Evolutionary conservation across 2,329 filamentous ascomycete genomes (phyloP).

Genomic region (Exophiala sp.): DNA sequence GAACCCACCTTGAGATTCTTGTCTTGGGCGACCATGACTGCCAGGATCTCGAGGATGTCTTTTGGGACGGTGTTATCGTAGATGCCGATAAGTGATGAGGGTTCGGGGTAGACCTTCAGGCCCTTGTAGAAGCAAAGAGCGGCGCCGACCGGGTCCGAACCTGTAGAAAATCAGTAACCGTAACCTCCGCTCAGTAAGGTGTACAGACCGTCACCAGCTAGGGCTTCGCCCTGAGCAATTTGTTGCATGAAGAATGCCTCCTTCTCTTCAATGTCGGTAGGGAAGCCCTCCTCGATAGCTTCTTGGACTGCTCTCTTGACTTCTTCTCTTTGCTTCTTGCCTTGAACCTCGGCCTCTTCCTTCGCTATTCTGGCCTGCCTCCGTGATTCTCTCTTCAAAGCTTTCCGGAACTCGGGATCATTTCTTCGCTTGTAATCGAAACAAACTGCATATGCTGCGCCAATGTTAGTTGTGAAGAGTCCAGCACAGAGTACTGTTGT

Average conservation of each 20-base stretch:
- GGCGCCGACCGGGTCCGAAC: slow-evolving; percentile 63
- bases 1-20: slow-evolving; percentile 62
- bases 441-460: slow-evolving; percentile 60
- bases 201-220: slow-evolving; percentile 73
- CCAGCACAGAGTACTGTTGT: background rate
- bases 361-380: slow-evolving; percentile 46
- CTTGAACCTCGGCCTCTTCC: slow-evolving; percentile 47
- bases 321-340: slow-evolving; percentile 53
- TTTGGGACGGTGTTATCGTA: slow-evolving; percentile 99
- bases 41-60: slow-evolving; percentile 92
- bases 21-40: slow-evolving; percentile 97
- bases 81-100: slow-evolving; percentile 86
- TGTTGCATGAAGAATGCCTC: slow-evolving; percentile 97
- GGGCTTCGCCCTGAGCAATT: slow-evolving; percentile 79
- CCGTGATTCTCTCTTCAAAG: slow-evolving; percentile 51
- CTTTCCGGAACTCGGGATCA: slow-evolving; percentile 61
- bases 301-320: slow-evolving; percentile 74
- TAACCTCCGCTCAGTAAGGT: background rate
- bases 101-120: slow-evolving; percentile 95
- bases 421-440: slow-evolving; percentile 64
- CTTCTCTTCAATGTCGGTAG: slow-evolving; percentile 82
- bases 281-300: slow-evolving; percentile 89
- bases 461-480: slow-evolving; percentile 15
- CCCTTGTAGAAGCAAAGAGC: slow-evolving; percentile 97
- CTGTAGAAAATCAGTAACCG: slow-evolving; percentile 30